phyloP scores from a whole-genome alignment of 495 filamentous ascomycete genomes.

The Neurospora sp. region DNA sequence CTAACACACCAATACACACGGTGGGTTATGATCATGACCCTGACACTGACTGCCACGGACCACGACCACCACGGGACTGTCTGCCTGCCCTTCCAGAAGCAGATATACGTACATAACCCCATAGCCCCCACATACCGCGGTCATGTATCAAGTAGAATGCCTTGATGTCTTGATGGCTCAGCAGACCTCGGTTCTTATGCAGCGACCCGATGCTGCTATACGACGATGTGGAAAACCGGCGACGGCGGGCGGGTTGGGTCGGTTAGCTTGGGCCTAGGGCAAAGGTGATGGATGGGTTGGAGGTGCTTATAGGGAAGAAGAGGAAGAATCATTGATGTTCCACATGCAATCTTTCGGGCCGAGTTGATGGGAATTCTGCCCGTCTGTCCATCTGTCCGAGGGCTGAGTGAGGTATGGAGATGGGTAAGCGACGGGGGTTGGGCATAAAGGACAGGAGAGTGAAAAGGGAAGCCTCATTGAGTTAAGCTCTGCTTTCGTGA shows the following conservation, averaged over 20 bases:
- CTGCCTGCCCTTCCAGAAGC: neutral
- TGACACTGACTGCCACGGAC: neutral
- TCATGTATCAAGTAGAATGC: neutral
- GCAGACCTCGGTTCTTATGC: neutral
- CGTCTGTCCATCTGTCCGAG: neutral
- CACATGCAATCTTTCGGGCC: neutral
- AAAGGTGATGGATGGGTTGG: neutral
- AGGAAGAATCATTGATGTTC: neutral
- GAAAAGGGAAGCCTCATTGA: neutral
- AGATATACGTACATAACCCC: neutral
- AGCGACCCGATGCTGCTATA: neutral
- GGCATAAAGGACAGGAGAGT: neutral
- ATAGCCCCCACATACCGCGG: no score
- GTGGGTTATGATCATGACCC: no score
- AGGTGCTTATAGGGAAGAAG: no score
- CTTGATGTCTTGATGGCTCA: neutral
- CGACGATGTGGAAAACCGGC: neutral
- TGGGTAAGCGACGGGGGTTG: neutral
- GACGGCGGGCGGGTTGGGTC: neutral
- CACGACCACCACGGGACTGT: neutral
- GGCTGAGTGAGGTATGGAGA: neutral
- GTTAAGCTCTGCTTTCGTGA: neutral
- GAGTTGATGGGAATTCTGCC: neutral
- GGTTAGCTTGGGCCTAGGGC: neutral
- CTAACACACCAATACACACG: no score